phyloP scores from a whole-genome alignment of 2,329 filamentous ascomycete species.

The Xylaria sp. region DNA sequence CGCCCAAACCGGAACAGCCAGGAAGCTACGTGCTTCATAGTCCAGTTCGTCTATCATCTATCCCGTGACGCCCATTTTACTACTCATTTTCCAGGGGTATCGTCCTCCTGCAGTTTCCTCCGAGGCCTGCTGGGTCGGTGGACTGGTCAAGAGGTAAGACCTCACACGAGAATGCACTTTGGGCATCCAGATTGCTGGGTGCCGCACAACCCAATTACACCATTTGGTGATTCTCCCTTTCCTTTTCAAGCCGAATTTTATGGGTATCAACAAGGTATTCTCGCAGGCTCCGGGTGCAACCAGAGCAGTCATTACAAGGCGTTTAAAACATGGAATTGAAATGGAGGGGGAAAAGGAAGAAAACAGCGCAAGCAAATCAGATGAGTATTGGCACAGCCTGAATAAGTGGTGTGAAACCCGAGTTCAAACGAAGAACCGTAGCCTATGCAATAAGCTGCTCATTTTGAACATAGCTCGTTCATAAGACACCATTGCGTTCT shows the following conservation, averaged over 20 bases:
- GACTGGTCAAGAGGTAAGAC: constrained; percentile 3
- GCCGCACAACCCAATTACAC: constrained; percentile 16
- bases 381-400: constrained; percentile 24
- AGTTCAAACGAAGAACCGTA: background rate
- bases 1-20: constrained; percentile 19
- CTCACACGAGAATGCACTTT: constrained; percentile 7
- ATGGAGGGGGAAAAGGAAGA: constrained; percentile 10
- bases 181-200: constrained; percentile 6
- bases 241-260: constrained; percentile 31
- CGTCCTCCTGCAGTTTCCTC: constrained; percentile 12
- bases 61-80: constrained; percentile 26
- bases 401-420: constrained; percentile 2
- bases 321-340: background rate
- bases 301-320: constrained; percentile 20
- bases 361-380: constrained; percentile 9
- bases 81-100: constrained; percentile 16
- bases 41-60: constrained; percentile 23
- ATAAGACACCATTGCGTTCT: constrained; percentile 64
- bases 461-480: constrained; percentile 21
- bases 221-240: constrained; percentile 19
- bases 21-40: constrained; percentile 22
- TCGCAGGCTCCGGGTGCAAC: constrained; percentile 28
- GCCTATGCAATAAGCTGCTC: background rate
- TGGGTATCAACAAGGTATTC: constrained; percentile 41
- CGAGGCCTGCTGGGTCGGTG: constrained; percentile 5